These are phyloP conservation scores for Mallotus repandus DNA, from an alignment of 441 rosid species.

Conservation along the genomic window DNA sequence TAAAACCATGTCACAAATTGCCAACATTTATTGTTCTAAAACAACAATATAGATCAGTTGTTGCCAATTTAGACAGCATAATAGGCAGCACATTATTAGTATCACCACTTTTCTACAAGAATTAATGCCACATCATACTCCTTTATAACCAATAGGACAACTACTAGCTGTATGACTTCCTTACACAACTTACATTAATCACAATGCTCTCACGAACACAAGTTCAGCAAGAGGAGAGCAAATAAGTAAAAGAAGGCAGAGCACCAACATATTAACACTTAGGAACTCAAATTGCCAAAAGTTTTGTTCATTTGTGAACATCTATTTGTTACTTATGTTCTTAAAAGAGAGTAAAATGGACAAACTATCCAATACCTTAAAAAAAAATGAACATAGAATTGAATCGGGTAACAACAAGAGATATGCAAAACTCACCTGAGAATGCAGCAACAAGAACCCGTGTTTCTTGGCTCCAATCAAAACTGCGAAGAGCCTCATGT, in stretches of 20 bases:
- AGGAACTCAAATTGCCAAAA: not conserved
- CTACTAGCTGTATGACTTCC: too few relatives aligned
- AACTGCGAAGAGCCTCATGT: conserved; percentile 58
- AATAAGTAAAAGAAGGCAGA: not conserved
- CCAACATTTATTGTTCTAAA: not conserved
- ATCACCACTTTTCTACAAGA: not conserved
- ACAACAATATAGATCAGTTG: not conserved
- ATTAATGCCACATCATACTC: not conserved
- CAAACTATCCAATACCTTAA: not conserved
- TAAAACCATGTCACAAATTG: not conserved
- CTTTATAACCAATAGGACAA: not conserved
- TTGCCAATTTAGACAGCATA: not conserved
- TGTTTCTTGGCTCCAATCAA: conserved; percentile 76
- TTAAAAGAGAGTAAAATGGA: not conserved
- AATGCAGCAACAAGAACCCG: conserved; percentile 63
- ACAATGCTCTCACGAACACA: too few relatives aligned
- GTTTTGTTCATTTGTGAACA: not conserved
- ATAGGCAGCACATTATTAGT: not conserved
- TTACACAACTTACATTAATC: too few relatives aligned
- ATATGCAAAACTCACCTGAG: conserved; percentile 47
- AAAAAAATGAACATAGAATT: not conserved
- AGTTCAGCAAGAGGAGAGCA: too few relatives aligned
- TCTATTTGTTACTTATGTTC: not conserved
- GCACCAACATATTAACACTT: not conserved
- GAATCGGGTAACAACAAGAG: conserved; percentile 1